Percentiles rank a stretch among this genome's conserved stretches.
These are phyloP conservation scores for Lachancea quebecensis DNA, from an alignment of 805 yeast genomes.

Conservation along the genomic window DNA sequence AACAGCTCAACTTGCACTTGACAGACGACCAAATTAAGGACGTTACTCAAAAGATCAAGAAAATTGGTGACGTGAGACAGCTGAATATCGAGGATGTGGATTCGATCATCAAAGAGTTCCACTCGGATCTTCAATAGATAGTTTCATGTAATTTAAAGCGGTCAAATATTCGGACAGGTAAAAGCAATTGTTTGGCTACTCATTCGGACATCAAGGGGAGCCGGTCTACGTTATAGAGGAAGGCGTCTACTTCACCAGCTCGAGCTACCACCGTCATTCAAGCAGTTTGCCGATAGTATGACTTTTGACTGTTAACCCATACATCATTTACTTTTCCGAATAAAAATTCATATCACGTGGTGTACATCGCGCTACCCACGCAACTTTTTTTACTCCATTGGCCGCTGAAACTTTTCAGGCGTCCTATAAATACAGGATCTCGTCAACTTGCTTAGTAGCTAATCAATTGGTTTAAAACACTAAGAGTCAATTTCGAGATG, in stretches of 20 bases:
- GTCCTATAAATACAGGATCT: not conserved
- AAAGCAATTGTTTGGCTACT: too few species aligned
- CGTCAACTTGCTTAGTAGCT: not conserved
- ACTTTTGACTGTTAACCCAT: not conserved
- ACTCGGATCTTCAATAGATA: conserved; percentile 42
- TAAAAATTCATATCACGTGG: not conserved
- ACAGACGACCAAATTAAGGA: conserved; percentile 94
- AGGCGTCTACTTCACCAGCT: too few species aligned
- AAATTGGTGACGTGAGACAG: conserved; percentile 91
- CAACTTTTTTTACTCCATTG: not conserved
- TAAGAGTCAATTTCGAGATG: conserved; percentile 40
- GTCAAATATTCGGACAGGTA: too few species aligned
- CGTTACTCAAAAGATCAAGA: conserved; percentile 87
- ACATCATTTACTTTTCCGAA: not conserved
- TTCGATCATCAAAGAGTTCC: conserved; percentile 89
- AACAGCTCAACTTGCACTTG: conserved; percentile 83
- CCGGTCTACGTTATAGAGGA: too few species aligned
- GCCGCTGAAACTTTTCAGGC: not conserved
- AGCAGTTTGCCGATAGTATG: not conserved
- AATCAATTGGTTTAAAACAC: not conserved
- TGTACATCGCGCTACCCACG: not conserved
- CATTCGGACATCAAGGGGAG: too few species aligned
- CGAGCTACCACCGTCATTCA: too few species aligned
- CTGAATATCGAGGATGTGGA: conserved; percentile 95
- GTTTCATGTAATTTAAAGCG: not conserved